These are phyloP conservation scores for Chaetomiaceae sp. DNA, from an alignment of 2,329 filamentous ascomycete genomes.

Conservation along the genomic window DNA sequence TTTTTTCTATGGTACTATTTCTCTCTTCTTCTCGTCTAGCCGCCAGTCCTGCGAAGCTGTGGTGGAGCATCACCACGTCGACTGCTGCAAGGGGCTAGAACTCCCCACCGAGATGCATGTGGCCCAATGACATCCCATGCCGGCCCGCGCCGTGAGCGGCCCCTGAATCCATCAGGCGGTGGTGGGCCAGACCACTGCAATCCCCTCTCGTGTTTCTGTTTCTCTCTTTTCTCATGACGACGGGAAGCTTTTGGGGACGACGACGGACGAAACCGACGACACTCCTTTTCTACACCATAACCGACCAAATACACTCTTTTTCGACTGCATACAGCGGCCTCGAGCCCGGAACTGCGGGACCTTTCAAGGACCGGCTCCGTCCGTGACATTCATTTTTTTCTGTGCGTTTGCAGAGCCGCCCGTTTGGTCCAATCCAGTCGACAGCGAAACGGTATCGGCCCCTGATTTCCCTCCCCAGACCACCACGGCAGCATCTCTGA, in stretches of 20 bases:
- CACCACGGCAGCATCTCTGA: constrained; percentile 25
- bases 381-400: constrained; percentile 15
- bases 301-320: constrained; percentile 14
- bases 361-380: constrained; percentile 11
- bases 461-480: constrained; percentile 28
- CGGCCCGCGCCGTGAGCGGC: constrained; percentile 11
- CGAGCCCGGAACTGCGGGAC: background rate
- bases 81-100: constrained; percentile 11
- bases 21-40: too few species aligned
- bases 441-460: constrained; percentile 24
- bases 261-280: constrained; percentile 9
- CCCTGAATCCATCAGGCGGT: constrained; percentile 25
- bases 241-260: background rate
- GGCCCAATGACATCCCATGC: constrained; percentile 18
- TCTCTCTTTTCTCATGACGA: constrained; percentile 1
- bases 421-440: constrained; percentile 22
- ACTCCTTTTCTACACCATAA: constrained; percentile 13
- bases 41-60: background rate
- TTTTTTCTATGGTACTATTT: too few species aligned
- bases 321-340: background rate
- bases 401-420: constrained; percentile 21
- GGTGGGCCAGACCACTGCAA: constrained; percentile 8
- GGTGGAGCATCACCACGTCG: constrained; percentile 1
- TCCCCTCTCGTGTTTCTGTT: constrained; percentile 7
- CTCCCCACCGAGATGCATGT: constrained; percentile 17